phyloP scores from a whole-genome alignment of 768 basidiomycete species.

The Suillus subalutaceus region DNA sequence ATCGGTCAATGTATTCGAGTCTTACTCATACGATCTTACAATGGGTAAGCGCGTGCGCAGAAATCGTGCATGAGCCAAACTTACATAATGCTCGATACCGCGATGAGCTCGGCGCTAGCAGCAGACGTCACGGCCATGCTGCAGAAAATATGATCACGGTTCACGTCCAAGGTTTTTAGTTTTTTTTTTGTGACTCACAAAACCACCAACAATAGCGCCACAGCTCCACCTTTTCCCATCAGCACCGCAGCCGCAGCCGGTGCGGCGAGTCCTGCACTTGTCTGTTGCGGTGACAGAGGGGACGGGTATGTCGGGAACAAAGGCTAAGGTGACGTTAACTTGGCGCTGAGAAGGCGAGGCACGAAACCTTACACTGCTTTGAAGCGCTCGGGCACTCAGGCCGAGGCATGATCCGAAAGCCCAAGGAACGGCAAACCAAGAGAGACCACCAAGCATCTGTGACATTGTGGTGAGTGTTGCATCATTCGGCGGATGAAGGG shows the following conservation, averaged over 20 bases:
- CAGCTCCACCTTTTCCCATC: slow-evolving; percentile 38
- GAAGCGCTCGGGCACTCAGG: slow-evolving; percentile 26
- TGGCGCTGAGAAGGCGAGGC: not conserved
- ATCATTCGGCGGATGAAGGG: not conserved
- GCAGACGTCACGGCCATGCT: slow-evolving; percentile 40
- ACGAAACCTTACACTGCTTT: slow-evolving; percentile 14
- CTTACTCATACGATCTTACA: slow-evolving; percentile 37
- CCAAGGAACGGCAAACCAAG: slow-evolving; percentile 38
- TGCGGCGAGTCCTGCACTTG: slow-evolving; percentile 32
- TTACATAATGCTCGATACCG: slow-evolving; percentile 32
- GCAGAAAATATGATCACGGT: not conserved
- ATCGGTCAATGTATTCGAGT: not conserved
- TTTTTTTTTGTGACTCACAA: slow-evolving; percentile 23
- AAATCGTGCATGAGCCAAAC: slow-evolving; percentile 9
- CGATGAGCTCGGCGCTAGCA: slow-evolving; percentile 38
- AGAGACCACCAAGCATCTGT: slow-evolving; percentile 44
- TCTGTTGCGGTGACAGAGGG: slow-evolving; percentile 14
- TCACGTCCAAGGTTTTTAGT: not conserved
- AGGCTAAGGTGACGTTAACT: slow-evolving; percentile 24
- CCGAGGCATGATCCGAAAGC: slow-evolving; percentile 38
- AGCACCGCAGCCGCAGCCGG: slow-evolving; percentile 36
- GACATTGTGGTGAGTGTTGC: not conserved
- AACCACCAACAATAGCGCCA: slow-evolving; percentile 35
- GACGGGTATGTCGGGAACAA: slow-evolving; percentile 40
- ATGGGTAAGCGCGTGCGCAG: slow-evolving; percentile 4